Evolutionary conservation across 352 stramenopile species (phyloP).

Genomic region (Halophytophthora polymorphica): DNA sequence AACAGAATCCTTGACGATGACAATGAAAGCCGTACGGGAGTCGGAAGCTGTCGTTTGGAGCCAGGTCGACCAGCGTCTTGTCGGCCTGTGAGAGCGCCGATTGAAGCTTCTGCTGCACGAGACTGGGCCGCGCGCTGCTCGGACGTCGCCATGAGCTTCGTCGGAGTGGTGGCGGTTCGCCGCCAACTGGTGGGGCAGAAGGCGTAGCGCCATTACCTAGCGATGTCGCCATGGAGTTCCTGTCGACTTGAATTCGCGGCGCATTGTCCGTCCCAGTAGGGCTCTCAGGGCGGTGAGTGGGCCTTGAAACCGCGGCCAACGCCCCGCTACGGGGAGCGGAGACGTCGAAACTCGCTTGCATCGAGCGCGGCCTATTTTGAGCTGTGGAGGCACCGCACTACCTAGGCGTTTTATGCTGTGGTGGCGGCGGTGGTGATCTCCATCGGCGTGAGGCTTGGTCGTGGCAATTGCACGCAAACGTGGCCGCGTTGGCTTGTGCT

Average conservation of each 20-base stretch:
- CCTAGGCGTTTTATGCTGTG: constrained; percentile 2
- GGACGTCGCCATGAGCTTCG: constrained; percentile 2
- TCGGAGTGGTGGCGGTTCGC: constrained; percentile 8
- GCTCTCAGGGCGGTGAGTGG: constrained; percentile 1
- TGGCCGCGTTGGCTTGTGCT: too few species aligned
- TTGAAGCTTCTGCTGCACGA: constrained; percentile 67
- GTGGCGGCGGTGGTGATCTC: constrained; percentile 1
- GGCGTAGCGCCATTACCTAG: constrained; percentile 16
- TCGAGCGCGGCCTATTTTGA: constrained; percentile 23
- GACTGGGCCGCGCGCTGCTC: constrained; percentile 27
- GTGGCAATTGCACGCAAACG: too few species aligned
- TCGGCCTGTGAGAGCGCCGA: constrained; percentile 52
- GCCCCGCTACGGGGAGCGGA: neutral
- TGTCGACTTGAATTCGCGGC: constrained; percentile 13
- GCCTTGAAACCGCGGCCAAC: constrained; percentile 22
- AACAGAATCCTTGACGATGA: neutral
- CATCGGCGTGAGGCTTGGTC: neutral
- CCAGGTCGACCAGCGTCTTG: constrained; percentile 30
- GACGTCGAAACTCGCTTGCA: neutral
- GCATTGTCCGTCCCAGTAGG: constrained; percentile 17
- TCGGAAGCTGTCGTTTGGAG: constrained; percentile 17
- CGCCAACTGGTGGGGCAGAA: constrained; percentile 7
- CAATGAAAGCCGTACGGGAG: constrained; percentile 13
- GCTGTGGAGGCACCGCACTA: neutral
- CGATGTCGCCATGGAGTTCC: constrained; percentile 26